These are phyloP conservation scores for Mycena latifolia DNA, from an alignment of 768 basidiomycete genomes.

Conservation along the genomic window DNA sequence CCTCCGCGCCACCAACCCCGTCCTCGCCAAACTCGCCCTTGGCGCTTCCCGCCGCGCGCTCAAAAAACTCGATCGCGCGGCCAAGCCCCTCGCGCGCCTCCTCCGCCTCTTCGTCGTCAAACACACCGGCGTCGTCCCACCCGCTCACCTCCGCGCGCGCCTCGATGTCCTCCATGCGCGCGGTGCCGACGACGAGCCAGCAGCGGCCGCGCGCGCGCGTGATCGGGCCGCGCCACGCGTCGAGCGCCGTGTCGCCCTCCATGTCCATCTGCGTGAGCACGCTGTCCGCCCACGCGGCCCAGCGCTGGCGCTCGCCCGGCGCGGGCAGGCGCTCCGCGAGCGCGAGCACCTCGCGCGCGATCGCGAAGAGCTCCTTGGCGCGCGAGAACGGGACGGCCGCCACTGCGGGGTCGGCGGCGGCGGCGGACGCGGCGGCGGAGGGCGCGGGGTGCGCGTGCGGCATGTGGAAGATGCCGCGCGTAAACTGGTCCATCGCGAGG, in stretches of 20 bases:
- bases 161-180: slow-evolving; percentile 68
- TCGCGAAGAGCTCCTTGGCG: slow-evolving; percentile 70
- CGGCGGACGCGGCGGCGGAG: slow-evolving; percentile 13
- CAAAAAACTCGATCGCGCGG: slow-evolving; percentile 59
- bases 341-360: slow-evolving; percentile 71
- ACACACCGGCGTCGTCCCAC: slow-evolving; percentile 48
- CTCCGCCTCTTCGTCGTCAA: slow-evolving; percentile 62
- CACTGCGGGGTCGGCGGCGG: slow-evolving; percentile 3
- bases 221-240: slow-evolving; percentile 61
- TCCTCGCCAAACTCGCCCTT: slow-evolving; percentile 36
- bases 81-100: slow-evolving; percentile 66
- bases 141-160: slow-evolving; percentile 58
- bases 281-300: slow-evolving; percentile 73
- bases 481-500: slow-evolving; percentile 78
- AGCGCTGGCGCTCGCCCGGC: slow-evolving; percentile 60
- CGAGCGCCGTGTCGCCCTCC: slow-evolving; percentile 60
- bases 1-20: slow-evolving; percentile 38
- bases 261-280: slow-evolving; percentile 75
- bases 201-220: slow-evolving; percentile 64
- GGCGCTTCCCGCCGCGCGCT: slow-evolving; percentile 50
- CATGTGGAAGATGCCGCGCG: slow-evolving; percentile 79
- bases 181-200: slow-evolving; percentile 69
- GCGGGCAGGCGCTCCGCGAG: slow-evolving; percentile 67
- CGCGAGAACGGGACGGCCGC: slow-evolving; percentile 61
- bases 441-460: slow-evolving; percentile 56